Percentiles rank a stretch among this genome's conserved stretches.
phyloP scores from a whole-genome alignment of 2,329 filamentous ascomycete species.

The Curvularia sp. region DNA sequence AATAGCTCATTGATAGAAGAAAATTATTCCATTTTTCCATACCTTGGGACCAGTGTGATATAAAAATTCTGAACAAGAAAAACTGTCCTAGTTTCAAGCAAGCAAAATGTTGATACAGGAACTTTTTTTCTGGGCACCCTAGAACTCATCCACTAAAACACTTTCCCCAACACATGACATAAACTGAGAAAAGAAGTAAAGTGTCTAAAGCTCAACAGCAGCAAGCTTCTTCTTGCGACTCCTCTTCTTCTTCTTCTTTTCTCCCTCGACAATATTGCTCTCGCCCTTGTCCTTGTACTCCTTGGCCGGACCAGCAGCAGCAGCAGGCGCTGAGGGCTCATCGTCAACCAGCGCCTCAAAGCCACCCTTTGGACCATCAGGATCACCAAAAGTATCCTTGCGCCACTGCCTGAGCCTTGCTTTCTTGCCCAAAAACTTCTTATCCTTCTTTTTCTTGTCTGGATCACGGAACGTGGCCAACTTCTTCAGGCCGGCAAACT shows the following conservation, averaged over 20 bases:
- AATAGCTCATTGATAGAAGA: constrained; percentile 19
- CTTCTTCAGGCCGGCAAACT: constrained; percentile 94
- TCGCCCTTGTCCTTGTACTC: constrained; percentile 5
- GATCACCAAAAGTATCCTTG: constrained; percentile 69
- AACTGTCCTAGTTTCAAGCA: background rate
- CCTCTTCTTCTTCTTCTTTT: constrained; percentile 39
- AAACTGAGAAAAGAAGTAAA: background rate
- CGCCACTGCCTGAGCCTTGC: constrained; percentile 87
- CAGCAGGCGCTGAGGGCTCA: constrained; percentile 8
- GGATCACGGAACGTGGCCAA: constrained; percentile 86
- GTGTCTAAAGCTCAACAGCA: constrained; percentile 16
- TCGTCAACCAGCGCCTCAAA: constrained; percentile 43
- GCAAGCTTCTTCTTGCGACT: constrained; percentile 33
- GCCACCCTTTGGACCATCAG: constrained; percentile 59
- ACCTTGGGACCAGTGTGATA: background rate
- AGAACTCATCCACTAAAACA: background rate
- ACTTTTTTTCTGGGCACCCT: background rate
- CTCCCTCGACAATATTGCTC: constrained; percentile 28
- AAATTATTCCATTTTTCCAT: constrained; percentile 3
- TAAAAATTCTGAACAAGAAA: background rate
- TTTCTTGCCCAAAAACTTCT: constrained; percentile 91
- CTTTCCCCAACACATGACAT: background rate
- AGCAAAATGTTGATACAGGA: background rate
- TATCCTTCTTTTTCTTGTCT: constrained; percentile 88
- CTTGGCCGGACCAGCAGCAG: background rate